Evolutionary conservation across 345 rosid species (phyloP).

Genomic region (Melastoma malabathricum): DNA sequence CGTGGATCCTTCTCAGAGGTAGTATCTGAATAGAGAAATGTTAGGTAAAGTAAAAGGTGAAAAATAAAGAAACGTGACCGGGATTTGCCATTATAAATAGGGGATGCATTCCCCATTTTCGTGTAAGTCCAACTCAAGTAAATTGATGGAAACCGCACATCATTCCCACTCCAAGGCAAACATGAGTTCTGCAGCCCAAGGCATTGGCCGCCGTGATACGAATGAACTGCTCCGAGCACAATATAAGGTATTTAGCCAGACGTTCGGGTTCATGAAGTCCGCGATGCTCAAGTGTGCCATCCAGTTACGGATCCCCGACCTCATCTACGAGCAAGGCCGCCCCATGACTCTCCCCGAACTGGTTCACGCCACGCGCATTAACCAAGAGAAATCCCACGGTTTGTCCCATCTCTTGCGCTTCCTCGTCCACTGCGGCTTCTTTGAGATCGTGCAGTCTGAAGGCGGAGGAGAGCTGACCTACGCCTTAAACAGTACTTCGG

Average conservation of each 20-base stretch:
- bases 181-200: background rate
- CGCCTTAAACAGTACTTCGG: slow-evolving; percentile 10
- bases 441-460: background rate
- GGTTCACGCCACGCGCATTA: slow-evolving; percentile 5
- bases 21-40: no score
- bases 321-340: slow-evolving; percentile 21
- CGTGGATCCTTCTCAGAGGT: no score
- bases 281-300: slow-evolving; percentile 27
- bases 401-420: slow-evolving; percentile 21
- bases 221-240: slow-evolving; percentile 16
- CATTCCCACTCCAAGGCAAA: no score
- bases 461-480: slow-evolving; percentile 9
- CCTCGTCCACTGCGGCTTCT: slow-evolving; percentile 26
- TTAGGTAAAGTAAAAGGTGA: no score
- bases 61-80: no score
- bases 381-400: slow-evolving; percentile 7
- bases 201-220: background rate
- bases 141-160: no score
- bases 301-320: slow-evolving; percentile 25
- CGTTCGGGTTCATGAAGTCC: slow-evolving; percentile 13
- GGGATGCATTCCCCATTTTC: no score
- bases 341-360: slow-evolving; percentile 25
- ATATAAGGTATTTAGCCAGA: slow-evolving; percentile 15
- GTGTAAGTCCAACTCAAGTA: no score
- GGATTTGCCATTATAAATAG: no score